Evolutionary conservation across 2,329 filamentous ascomycete species (phyloP).

Genomic region (Helicocarpus griseus): DNA sequence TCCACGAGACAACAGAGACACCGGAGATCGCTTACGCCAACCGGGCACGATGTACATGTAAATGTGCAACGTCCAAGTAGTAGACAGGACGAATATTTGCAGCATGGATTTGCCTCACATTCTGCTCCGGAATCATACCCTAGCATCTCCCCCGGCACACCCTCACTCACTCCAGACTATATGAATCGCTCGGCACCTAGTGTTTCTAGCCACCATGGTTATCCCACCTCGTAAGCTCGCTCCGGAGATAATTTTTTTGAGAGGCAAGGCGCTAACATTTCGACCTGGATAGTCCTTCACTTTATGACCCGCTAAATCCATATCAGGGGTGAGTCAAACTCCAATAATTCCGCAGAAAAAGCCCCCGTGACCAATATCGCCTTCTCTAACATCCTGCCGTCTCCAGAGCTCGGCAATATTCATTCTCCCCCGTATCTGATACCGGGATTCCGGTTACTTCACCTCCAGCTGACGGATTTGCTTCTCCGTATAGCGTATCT

Average conservation of each 20-base stretch:
- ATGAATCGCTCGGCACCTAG: not conserved
- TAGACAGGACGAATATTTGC: slow-evolving; percentile 2
- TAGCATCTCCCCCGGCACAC: not conserved
- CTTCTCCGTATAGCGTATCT: slow-evolving; percentile 9
- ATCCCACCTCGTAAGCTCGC: not conserved
- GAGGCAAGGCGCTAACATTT: not conserved
- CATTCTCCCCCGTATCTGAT: not conserved
- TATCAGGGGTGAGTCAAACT: slow-evolving; percentile 1
- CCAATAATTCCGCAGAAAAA: too few relatives aligned
- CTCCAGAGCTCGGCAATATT: slow-evolving; percentile 1
- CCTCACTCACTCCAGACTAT: slow-evolving; percentile 2
- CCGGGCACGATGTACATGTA: not conserved
- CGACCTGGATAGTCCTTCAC: not conserved
- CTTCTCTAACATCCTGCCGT: not conserved
- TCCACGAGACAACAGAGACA: not conserved
- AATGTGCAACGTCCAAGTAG: not conserved
- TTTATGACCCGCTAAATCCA: not conserved
- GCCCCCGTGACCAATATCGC: not conserved
- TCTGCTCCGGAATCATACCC: not conserved
- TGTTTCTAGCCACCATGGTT: not conserved
- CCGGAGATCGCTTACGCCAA: not conserved
- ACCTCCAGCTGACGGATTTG: slow-evolving; percentile 1
- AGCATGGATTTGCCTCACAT: not conserved
- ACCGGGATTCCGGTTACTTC: not conserved
- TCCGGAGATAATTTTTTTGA: not conserved